Percentiles rank a stretch among this genome's conserved stretches.
Evolutionary conservation across 805 yeast genomes (phyloP).

Genomic region (Suhomyces sp.): DNA sequence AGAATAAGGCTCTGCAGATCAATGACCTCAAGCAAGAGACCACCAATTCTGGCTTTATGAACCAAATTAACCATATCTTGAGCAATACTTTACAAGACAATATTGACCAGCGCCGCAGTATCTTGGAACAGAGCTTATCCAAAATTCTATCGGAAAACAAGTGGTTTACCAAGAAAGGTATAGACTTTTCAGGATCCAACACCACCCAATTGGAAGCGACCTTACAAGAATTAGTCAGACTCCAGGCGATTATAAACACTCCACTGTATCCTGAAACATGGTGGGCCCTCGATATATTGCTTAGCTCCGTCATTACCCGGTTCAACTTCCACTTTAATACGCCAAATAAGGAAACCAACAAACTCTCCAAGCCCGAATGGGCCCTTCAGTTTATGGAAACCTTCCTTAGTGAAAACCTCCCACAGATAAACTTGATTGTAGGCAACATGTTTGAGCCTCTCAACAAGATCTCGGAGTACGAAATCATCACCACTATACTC

Average conservation of each 20-base stretch:
- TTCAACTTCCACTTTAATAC: conserved; percentile 62
- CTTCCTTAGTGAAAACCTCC: conserved; percentile 39
- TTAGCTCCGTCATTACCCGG: conserved; percentile 45
- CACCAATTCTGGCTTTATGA: background rate
- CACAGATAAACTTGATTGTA: conserved; percentile 39
- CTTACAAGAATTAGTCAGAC: conserved; percentile 16
- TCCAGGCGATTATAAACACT: conserved; percentile 29
- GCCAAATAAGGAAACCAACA: conserved; percentile 52
- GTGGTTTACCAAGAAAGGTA: background rate
- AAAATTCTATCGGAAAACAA: background rate
- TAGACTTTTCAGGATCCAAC: background rate
- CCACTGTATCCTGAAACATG: conserved; percentile 37
- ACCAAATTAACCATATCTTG: background rate
- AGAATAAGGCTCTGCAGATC: background rate
- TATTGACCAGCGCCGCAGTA: background rate
- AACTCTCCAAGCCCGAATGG: conserved; percentile 71
- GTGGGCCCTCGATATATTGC: conserved; percentile 51
- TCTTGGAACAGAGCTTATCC: conserved; percentile 1
- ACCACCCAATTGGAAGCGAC: background rate
- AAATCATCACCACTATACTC: conserved; percentile 45
- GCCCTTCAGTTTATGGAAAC: conserved; percentile 50
- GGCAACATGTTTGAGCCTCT: conserved; percentile 26
- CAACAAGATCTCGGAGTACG: conserved; percentile 31
- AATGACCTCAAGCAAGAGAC: background rate
- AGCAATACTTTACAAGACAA: background rate